These are phyloP conservation scores for Cucumis cinereus DNA, from an alignment of 306 rosid species.

Conservation along the genomic window DNA sequence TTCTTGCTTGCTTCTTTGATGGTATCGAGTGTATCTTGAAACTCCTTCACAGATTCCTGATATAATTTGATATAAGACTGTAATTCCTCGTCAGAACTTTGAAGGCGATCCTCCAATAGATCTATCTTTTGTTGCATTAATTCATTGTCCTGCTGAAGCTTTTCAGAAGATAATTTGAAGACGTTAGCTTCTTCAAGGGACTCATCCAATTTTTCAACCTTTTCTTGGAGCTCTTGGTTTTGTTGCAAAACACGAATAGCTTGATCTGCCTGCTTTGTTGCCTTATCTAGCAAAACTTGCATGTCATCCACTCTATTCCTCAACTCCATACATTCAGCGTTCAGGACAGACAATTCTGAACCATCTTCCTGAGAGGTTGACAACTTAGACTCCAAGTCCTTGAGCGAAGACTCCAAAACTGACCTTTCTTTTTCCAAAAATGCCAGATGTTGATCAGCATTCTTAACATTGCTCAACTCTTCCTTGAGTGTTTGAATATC, in stretches of 20 bases:
- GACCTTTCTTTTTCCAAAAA: constrained; percentile 61
- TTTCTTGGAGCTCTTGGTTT: constrained; percentile 67
- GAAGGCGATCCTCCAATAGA: constrained; percentile 65
- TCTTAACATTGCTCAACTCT: constrained; percentile 38
- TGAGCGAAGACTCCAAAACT: constrained; percentile 48
- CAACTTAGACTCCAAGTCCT: constrained; percentile 59
- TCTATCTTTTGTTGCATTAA: constrained; percentile 66
- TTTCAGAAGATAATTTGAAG: constrained; percentile 62
- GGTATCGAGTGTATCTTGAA: constrained; percentile 56
- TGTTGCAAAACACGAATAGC: constrained; percentile 55
- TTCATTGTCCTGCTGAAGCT: constrained; percentile 50
- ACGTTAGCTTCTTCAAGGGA: constrained; percentile 56
- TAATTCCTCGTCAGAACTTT: constrained; percentile 75
- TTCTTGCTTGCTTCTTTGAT: constrained; percentile 71
- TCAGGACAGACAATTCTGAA: constrained; percentile 43
- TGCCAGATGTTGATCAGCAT: constrained; percentile 45
- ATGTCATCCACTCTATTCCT: constrained; percentile 52
- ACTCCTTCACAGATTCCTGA: constrained; percentile 76
- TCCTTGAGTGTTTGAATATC: constrained; percentile 40
- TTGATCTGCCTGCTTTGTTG: constrained; percentile 68
- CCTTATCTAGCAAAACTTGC: constrained; percentile 55
- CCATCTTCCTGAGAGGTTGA: constrained; percentile 54
- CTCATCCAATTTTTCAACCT: constrained; percentile 71
- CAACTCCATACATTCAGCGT: constrained; percentile 51
- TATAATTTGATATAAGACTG: constrained; percentile 62